Percentiles rank a stretch among this genome's conserved stretches.
phyloP scores from a whole-genome alignment of 148 eudicot species.

The Arctostaphylos glauca region DNA sequence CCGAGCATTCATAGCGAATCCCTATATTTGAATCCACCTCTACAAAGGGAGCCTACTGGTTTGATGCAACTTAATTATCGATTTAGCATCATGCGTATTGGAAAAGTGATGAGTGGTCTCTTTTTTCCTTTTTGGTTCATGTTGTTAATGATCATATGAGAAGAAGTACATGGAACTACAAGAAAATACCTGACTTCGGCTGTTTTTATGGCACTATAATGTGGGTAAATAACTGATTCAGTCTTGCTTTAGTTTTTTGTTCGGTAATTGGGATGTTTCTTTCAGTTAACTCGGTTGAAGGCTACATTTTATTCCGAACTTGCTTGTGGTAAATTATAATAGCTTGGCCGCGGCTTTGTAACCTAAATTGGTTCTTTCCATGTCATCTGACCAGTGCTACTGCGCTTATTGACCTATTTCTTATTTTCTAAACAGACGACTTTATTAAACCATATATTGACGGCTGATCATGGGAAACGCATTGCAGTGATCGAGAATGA shows the following conservation, averaged over 20 bases:
- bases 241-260: background rate
- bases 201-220: background rate
- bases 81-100: background rate
- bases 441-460: slow-evolving; percentile 73
- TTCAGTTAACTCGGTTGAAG: background rate
- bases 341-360: background rate
- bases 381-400: background rate
- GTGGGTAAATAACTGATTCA: background rate
- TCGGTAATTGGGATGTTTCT: background rate
- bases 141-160: background rate
- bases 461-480: slow-evolving; percentile 89
- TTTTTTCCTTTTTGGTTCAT: background rate
- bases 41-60: background rate
- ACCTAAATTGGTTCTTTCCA: background rate
- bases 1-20: background rate
- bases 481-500: slow-evolving; percentile 96
- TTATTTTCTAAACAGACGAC: slow-evolving; percentile 70
- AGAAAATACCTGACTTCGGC: too few relatives aligned
- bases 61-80: background rate
- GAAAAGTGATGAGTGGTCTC: background rate
- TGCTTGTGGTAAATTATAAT: background rate
- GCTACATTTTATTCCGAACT: background rate
- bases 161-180: background rate
- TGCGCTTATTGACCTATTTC: background rate
- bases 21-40: background rate